phyloP scores from a whole-genome alignment of 768 basidiomycete species.

The Leccinum truebloodii region DNA sequence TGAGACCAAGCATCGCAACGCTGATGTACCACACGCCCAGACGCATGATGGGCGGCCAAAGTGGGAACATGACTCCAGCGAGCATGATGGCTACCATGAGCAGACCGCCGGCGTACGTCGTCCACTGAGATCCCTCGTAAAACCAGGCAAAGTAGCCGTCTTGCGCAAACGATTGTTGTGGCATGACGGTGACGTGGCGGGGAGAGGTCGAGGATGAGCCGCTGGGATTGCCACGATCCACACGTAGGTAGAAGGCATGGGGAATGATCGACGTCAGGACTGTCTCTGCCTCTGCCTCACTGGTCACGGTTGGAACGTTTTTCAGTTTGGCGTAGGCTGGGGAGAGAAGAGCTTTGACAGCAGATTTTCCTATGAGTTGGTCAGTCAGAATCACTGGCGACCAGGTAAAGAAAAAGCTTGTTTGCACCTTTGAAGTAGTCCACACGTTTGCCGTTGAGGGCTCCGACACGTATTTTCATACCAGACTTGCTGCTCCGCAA shows the following conservation, averaged over 20 bases:
- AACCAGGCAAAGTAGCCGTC: slow-evolving; percentile 96
- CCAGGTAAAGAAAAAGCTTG: not conserved
- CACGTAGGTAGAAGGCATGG: slow-evolving; percentile 90
- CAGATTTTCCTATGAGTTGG: slow-evolving; percentile 73
- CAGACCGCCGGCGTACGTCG: slow-evolving; percentile 86
- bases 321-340: slow-evolving; percentile 91
- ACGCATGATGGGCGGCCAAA: slow-evolving; percentile 94
- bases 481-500: slow-evolving; percentile 84
- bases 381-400: not conserved
- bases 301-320: slow-evolving; percentile 69
- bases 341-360: slow-evolving; percentile 87
- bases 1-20: slow-evolving; percentile 81
- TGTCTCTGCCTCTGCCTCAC: slow-evolving; percentile 71
- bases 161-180: slow-evolving; percentile 74
- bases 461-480: slow-evolving; percentile 86
- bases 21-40: slow-evolving; percentile 96
- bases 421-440: slow-evolving; percentile 96
- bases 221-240: slow-evolving; percentile 65
- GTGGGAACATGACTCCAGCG: slow-evolving; percentile 97
- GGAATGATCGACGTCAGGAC: slow-evolving; percentile 73
- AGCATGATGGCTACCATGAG: slow-evolving; percentile 94
- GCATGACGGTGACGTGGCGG: slow-evolving; percentile 71
- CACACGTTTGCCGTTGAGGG: slow-evolving; percentile 89
- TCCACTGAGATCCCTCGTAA: slow-evolving; percentile 92
- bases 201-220: slow-evolving; percentile 62